Evolutionary conservation across 1,284 basidiomycete genomes (phyloP), one percentile per base, ranked within the genome.

Genomic region (Ustilago tritici): DNA sequence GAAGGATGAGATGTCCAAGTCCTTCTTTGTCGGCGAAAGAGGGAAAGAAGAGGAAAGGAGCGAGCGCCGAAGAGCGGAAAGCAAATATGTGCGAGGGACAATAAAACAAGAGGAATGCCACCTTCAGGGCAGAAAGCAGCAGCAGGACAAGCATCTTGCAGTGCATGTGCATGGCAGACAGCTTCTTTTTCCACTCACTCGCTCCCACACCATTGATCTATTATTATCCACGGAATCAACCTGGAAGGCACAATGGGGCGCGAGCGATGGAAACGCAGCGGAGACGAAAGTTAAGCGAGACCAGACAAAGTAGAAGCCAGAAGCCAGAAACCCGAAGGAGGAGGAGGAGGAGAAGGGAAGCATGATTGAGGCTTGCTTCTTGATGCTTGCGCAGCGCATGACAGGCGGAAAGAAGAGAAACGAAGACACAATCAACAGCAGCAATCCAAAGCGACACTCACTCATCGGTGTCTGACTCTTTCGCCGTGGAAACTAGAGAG

Each of bases 101-200:
- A 50, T 50, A 14, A 17, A 32, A 34, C 15, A 41, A 36, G 31
- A 28, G 8, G n/a, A 50, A 31, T 31, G 49, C 49, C 49, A 50
- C 49, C 31, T 19, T 50, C 28, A 50, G 49, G 49, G 28, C 49
- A 41, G 17, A 15, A 58, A 15, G 43, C 17, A 56, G 38, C 11
- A 23, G 47, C 47, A 32, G 31, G 49, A 50, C 23, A n/a, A 50
- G 28, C 49, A 50, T 28, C 43, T 19, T 50, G 61, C 61, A 56
- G 54, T 36, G 61, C 61, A 63, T 49, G 35, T 43, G 53, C 60
- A 49, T 56, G 41, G 28, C 49, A 50, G 49, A 31, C 47, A 49
- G 61, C 61, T 63, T 63, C 61, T 63, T 56, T 50, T 56, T 50
- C 49, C 9, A 12, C 31, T 32, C 1, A 28, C 23, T 19, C 4